These are phyloP conservation scores for Aspergillus sp. DNA, from an alignment of 2,329 filamentous ascomycete species.

Conservation along the genomic window DNA sequence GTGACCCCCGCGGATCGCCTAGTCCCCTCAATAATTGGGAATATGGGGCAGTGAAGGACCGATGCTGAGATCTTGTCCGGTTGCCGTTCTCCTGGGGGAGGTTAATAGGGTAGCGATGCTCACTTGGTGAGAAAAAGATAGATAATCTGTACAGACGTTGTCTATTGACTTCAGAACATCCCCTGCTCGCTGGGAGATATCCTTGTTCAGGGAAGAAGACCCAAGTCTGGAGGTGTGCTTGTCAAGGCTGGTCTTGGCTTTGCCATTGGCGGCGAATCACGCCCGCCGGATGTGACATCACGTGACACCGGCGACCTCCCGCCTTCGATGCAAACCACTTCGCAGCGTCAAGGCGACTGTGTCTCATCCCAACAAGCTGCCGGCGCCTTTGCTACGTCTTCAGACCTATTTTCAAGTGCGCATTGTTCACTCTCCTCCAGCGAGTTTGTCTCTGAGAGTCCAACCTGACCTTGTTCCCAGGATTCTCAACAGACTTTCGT, in stretches of 20 bases:
- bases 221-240: not conserved
- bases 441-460: constrained; percentile 9
- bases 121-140: not conserved
- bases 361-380: constrained; percentile 30
- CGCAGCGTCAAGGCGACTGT: constrained; percentile 26
- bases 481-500: constrained; percentile 18
- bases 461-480: constrained; percentile 19
- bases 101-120: not conserved
- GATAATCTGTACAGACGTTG: not conserved
- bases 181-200: not conserved
- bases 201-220: constrained; percentile 1
- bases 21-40: constrained; percentile 4
- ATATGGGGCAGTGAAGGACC: not conserved
- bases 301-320: constrained; percentile 37
- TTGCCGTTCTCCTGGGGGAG: not conserved
- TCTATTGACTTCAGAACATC: not conserved
- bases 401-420: constrained; percentile 11
- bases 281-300: constrained; percentile 26
- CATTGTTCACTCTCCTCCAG: constrained; percentile 11
- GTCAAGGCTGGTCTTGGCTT: constrained; percentile 25
- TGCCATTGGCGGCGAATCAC: constrained; percentile 27
- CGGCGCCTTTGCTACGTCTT: constrained; percentile 24
- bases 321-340: constrained; percentile 46
- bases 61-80: not conserved
- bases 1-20: constrained; percentile 2